Evolutionary conservation across 192 early-diverging fungal species (phyloP).

Genomic region (Thamnidium elegans): DNA sequence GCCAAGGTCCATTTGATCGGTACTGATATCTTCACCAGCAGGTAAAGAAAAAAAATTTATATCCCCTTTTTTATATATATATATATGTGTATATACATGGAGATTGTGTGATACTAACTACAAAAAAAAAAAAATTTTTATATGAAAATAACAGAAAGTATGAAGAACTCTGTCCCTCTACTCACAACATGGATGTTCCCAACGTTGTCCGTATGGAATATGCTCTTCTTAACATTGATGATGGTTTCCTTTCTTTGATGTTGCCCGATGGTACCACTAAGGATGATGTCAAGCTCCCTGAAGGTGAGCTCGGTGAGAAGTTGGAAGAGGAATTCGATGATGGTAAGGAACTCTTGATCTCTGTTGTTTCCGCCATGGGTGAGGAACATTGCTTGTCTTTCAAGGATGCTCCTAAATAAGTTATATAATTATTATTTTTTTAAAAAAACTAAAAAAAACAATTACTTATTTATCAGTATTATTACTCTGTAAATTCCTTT

Average conservation of each 20-base stretch:
- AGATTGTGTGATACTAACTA: conserved; percentile 2
- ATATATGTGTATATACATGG: background rate
- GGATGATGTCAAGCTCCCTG: conserved; percentile 95
- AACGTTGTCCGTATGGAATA: conserved; percentile 87
- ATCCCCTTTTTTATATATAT: background rate
- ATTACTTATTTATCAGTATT: background rate
- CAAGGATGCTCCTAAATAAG: conserved; percentile 34
- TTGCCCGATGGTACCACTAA: conserved; percentile 72
- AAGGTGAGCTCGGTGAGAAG: conserved; percentile 75
- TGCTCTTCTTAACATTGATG: conserved; percentile 82
- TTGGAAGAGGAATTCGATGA: conserved; percentile 71
- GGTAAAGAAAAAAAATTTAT: conserved; percentile 35
- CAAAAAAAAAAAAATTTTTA: background rate
- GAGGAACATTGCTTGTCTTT: conserved; percentile 81
- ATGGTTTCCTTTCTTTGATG: conserved; percentile 91
- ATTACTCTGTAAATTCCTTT: background rate
- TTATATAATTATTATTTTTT: conserved; percentile 18
- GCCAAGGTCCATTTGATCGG: conserved; percentile 97
- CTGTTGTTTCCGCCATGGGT: conserved; percentile 87
- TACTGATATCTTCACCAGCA: conserved; percentile 96
- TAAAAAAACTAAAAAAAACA: conserved; percentile 3
- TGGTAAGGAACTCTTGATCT: conserved; percentile 76
- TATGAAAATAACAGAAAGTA: conserved; percentile 58
- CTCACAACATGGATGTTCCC: conserved; percentile 99
- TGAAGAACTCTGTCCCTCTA: conserved; percentile 99